Base-by-base conservation (phyloP, 2,329 filamentous ascomycete genomes). In the Aspergillus brasiliensis region DNA sequence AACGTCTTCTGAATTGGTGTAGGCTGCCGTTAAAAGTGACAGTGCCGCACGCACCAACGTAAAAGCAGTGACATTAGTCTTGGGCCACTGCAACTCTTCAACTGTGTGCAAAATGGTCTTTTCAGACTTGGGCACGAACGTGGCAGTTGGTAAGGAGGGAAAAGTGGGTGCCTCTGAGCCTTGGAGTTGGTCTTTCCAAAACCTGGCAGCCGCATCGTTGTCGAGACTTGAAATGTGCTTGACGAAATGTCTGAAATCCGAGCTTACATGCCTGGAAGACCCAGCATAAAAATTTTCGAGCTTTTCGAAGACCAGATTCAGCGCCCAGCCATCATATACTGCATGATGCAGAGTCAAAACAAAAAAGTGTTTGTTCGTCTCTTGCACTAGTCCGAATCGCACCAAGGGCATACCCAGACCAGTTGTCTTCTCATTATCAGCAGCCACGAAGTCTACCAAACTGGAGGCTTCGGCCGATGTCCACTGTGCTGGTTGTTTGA, bases 251-350 rank as follows among this genome's bases (percentile, higher is more conserved):
- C 28, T 27, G 31, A 38, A 38, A 11, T 31, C 48, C 8, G 21
- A 25, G 48, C 48, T 25, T 25, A 5, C 48, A 11, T 51, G 5
- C 15, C n/a, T 34, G 7, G 27, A 7, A 34, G 48, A 15, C 48
- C 31, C 48, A 8, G 23, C 23, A 21, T 48, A 48, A 25, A 15
- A 7, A 7, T 48, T 48, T 7, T 10, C 21, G 44, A 48, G 7
- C 44, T 37, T 17, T 19, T 53, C 51, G 3, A 53, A 17, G 5
- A 53, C 5, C 31, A 53, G 51, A 8, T 10, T n/a, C 31, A 38
- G 37, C 2, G 51, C 15, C 51, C 51, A 53, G 10, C 51, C 51
- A 21, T 53, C 51, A 53, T 38, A 53, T n/a, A 53, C 13, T 38
- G 31, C 19, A 53, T 53, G 51, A 19, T 53, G 51, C 11, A 53